These are phyloP conservation scores for Elaphomyces granulatus DNA, from an alignment of 495 filamentous ascomycete species.

Conservation along the genomic window DNA sequence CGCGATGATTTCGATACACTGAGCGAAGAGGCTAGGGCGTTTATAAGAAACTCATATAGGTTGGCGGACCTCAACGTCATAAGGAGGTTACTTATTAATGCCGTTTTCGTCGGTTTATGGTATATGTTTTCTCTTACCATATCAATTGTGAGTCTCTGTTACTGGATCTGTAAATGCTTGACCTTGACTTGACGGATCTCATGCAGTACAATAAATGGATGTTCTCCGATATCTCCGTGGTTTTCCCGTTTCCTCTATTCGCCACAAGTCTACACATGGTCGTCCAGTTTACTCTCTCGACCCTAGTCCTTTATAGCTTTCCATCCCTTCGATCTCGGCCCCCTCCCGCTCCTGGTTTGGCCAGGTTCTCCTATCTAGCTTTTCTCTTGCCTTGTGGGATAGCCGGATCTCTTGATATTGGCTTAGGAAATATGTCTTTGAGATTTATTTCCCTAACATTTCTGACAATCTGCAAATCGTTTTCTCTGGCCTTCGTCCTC, in stretches of 20 bases:
- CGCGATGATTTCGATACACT: slow-evolving; percentile 62
- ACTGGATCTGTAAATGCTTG: not conserved
- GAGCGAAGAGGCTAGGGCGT: slow-evolving; percentile 39
- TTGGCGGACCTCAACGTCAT: no score
- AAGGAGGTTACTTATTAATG: no score
- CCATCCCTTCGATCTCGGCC: slow-evolving; percentile 54
- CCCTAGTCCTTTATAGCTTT: slow-evolving; percentile 54
- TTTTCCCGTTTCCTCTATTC: slow-evolving; percentile 76
- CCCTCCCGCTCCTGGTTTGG: slow-evolving; percentile 42
- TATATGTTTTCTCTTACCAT: slow-evolving; percentile 73
- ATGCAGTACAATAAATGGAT: slow-evolving; percentile 87
- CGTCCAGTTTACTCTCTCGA: slow-evolving; percentile 66
- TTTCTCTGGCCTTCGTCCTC: slow-evolving; percentile 67
- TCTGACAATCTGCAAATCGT: slow-evolving; percentile 90
- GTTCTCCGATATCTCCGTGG: slow-evolving; percentile 53
- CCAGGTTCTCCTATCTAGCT: slow-evolving; percentile 63
- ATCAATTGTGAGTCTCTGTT: slow-evolving; percentile 47
- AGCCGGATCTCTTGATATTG: slow-evolving; percentile 76
- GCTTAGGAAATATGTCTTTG: slow-evolving; percentile 69
- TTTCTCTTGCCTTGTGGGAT: slow-evolving; percentile 68
- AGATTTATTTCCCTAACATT: slow-evolving; percentile 78
- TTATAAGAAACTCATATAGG: slow-evolving; percentile 25
- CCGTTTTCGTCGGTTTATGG: slow-evolving; percentile 60
- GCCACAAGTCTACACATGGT: slow-evolving; percentile 75
- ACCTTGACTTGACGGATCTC: not conserved